A percentile compares a stretch with the other conserved stretches of the same genome.
Evolutionary conservation across 2,329 filamentous ascomycete species (phyloP).

Genomic region (Furcasterigmium furcatum): DNA sequence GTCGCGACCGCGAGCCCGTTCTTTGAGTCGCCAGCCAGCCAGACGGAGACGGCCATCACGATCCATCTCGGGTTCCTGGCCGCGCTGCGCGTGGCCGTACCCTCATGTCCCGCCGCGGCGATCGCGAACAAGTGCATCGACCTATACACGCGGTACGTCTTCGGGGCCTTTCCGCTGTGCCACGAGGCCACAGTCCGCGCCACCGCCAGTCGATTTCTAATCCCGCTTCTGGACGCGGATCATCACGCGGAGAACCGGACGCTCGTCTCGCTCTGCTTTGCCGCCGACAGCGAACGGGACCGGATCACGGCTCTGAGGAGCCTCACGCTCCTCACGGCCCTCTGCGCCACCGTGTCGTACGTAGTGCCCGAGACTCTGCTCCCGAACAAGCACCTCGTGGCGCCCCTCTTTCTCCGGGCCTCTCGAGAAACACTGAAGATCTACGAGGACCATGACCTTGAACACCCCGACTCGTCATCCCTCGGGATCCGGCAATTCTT

Average conservation of each 20-base stretch:
- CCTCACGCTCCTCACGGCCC: constrained; percentile 36
- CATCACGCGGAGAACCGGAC: neutral
- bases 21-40: neutral
- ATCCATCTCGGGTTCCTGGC: neutral
- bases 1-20: neutral
- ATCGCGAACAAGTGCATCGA: neutral
- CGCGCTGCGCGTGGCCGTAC: neutral
- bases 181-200: neutral
- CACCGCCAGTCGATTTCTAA: neutral
- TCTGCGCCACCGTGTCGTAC: constrained; percentile 27
- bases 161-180: neutral
- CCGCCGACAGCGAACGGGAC: neutral
- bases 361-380: constrained; percentile 37
- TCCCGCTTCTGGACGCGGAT: neutral
- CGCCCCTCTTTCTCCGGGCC: constrained; percentile 32
- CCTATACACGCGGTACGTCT: neutral
- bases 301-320: neutral
- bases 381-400: constrained; percentile 31
- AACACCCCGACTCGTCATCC: constrained; percentile 36
- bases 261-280: neutral
- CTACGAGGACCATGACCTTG: constrained; percentile 36
- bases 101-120: neutral
- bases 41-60: neutral
- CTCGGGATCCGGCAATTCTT: constrained; percentile 40
- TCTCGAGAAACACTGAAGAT: constrained; percentile 31